Evolutionary conservation across 2,329 filamentous ascomycete species (phyloP), one percentile per base, ranked within the genome.

Genomic region (Truncatella angustata): DNA sequence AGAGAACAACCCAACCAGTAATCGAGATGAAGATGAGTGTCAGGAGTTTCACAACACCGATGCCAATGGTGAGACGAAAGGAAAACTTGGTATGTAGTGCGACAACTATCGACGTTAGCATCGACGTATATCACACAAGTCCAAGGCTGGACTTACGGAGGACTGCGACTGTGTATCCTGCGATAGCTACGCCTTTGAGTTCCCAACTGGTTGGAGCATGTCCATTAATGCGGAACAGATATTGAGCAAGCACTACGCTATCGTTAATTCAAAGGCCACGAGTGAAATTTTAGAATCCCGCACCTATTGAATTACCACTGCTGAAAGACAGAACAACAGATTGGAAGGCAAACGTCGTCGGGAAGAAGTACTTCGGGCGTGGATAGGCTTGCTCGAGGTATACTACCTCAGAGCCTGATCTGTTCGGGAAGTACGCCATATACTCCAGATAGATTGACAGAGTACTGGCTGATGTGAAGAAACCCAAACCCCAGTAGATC

Each of bases 361-460:
- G 82, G 44, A 88, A 81, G 54, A 88, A 76, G 61, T 82, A 85
- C 51, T 74, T 78, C 0, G 85, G 86, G 1, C 82, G 75, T 1
- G 84, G 84, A 56, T 79, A 89, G 0, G 83, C 81, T 60, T 88
- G 85, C 58, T 88, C 85, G 0, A 88, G 74, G 57, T 87, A 88
- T 0, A 86, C 85, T 0, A 86, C 84, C 59, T 88, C 83, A 0
- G 79, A 78, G 0, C 85, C 85, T 2, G 81, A 86, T 6, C 85
- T 79, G 60, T 80, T 87, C 0, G 85, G 85, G 54, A 88, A 88
- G 55, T 84, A 87, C 1, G 81, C 75, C 0, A 83, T 78, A 14
- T 81, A 79, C 60, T 88, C 85, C 9, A 87, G 77, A 51, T 87
- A 87, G 0, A 85, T 77, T 0, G 74, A 70, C 3, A 86, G 73